Percentiles rank a stretch among this genome's conserved stretches.
Conservation (phyloP, 106 monocot species). For the Apostasia ramifera region DNA sequence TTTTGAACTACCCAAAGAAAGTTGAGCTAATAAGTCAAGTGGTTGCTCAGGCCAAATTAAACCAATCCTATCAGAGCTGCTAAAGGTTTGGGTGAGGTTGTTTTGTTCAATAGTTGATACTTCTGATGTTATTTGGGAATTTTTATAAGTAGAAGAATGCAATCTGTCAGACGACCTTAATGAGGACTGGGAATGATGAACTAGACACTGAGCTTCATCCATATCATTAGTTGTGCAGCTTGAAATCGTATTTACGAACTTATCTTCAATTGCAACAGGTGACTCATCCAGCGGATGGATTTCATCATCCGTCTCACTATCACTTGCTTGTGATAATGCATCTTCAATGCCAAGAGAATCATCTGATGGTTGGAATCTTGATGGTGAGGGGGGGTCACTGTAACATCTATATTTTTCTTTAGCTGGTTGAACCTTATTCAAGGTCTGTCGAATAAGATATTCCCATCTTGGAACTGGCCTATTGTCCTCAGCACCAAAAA, state of each 20-base stretch:
- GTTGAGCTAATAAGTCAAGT: constrained; percentile 25
- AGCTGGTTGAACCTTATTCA: constrained; percentile 35
- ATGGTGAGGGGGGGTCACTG: constrained; percentile 62
- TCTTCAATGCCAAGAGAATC: constrained; percentile 41
- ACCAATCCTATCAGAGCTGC: constrained; percentile 49
- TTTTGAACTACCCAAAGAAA: constrained; percentile 18
- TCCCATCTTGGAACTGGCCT: constrained; percentile 82
- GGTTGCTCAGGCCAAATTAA: constrained; percentile 60
- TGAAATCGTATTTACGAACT: constrained; percentile 10
- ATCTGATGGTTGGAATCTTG: constrained; percentile 44
- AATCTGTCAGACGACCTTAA: constrained; percentile 10
- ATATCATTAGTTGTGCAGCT: neutral
- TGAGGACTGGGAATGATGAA: constrained; percentile 1
- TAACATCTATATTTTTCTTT: constrained; percentile 37
- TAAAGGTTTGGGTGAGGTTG: constrained; percentile 34
- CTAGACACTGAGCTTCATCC: neutral
- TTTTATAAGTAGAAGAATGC: constrained; percentile 20
- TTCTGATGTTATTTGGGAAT: constrained; percentile 13
- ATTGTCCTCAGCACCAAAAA: constrained; percentile 83
- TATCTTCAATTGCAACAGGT: constrained; percentile 4
- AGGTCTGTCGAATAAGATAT: constrained; percentile 61
- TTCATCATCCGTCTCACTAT: constrained; percentile 31
- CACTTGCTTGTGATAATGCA: constrained; percentile 30
- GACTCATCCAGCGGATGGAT: constrained; percentile 26
- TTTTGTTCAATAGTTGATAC: constrained; percentile 19